Evolutionary conservation across 768 basidiomycete species (phyloP).

Genomic region (Tricholoma flavovirens): DNA sequence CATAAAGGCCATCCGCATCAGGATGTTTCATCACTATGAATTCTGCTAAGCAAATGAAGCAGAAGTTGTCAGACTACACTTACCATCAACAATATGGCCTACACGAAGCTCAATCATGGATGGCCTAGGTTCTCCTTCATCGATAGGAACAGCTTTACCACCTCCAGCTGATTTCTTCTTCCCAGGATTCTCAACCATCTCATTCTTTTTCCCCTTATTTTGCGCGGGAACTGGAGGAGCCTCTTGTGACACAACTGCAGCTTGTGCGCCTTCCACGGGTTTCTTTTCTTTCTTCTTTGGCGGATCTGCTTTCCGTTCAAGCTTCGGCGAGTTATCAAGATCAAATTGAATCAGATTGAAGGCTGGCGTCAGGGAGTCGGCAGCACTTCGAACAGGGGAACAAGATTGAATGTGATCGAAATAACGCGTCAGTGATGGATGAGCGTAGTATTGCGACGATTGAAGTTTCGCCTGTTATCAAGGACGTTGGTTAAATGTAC

Average conservation of each 20-base stretch:
- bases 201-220: constrained; percentile 51
- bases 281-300: constrained; percentile 77
- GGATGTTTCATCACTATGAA: constrained; percentile 88
- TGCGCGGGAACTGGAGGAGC: constrained; percentile 25
- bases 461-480: constrained; percentile 57
- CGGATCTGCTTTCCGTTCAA: constrained; percentile 66
- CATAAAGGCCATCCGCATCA: constrained; percentile 95
- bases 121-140: constrained; percentile 78
- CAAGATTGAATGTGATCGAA: constrained; percentile 89
- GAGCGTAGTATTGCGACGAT: constrained; percentile 67
- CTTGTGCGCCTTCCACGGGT: constrained; percentile 23
- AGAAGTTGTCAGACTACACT: constrained; percentile 19
- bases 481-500: not conserved
- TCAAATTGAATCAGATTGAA: constrained; percentile 64
- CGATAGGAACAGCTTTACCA: constrained; percentile 46
- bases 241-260: constrained; percentile 21
- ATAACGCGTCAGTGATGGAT: constrained; percentile 85
- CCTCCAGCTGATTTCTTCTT: constrained; percentile 35
- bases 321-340: constrained; percentile 65
- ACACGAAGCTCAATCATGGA: constrained; percentile 98
- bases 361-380: constrained; percentile 41
- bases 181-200: constrained; percentile 27
- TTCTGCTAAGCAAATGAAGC: not conserved
- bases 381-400: constrained; percentile 54
- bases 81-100: constrained; percentile 88